Evolutionary conservation across 257 asterid genomes (phyloP), one percentile per base, ranked within the genome.

Genomic region (Jaltomata sinuosa): DNA sequence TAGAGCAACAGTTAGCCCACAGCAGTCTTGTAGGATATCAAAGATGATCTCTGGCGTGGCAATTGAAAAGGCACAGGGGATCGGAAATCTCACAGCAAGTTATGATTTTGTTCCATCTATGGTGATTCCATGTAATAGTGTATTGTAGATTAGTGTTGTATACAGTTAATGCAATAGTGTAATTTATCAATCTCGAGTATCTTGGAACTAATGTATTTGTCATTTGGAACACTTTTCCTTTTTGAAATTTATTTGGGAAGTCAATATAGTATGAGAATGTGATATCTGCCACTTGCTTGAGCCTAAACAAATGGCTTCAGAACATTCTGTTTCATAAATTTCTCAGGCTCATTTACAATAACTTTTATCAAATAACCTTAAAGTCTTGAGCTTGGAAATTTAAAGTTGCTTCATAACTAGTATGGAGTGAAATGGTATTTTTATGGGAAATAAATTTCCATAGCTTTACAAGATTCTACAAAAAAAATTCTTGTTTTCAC

Each of bases 61-160:
- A 27, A 16, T 18, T 77, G 82, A 31, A 47, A 77, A 49, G 45
- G 64, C 62, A 77, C 82, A 77, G 8, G 82, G 27, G 29, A 29
- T 77, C 18, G 29, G 62, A 77, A 27, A 77, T 77, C 29, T 50
- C 45, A 49, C 64, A 84, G 62, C 59, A 31, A 34, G 54, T 85
- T 53, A 64, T 81, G 64, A 38, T 68, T 83, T 52, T 12, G 88
- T 57, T n/a, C 19, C 19, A 34, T 25, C 65, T 8, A 67, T 49
- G 2, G 55, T 54, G 69, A 54, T 57, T 84, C n/a, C 54, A 45
- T 84, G 76, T 64, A 72, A 55, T 71, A 65, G 36, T 62, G 81
- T 88, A 32, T 83, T 88, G 89, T 87, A 84, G 71, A 85, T 85
- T 83, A 57, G 38, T 80, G 31, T 27, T 78, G 86, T 84, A 15